These are phyloP conservation scores for Leptographium procerum DNA, from an alignment of 2,329 filamentous ascomycete genomes.

Conservation along the genomic window DNA sequence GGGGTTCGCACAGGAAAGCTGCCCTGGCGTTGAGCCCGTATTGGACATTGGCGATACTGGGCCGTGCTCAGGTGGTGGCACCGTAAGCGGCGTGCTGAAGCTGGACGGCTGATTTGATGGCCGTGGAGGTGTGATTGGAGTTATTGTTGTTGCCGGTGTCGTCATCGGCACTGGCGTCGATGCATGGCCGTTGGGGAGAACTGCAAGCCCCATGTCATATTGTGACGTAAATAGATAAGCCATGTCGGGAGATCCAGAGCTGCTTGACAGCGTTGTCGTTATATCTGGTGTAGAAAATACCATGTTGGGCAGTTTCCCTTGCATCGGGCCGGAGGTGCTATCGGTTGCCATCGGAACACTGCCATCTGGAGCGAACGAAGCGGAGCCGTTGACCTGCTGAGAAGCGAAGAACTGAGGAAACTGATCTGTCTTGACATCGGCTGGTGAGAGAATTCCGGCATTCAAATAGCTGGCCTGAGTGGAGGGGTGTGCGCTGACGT, in stretches of 20 bases:
- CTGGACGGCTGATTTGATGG: conserved; percentile 22
- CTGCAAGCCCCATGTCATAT: neutral
- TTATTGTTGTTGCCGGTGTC: conserved; percentile 20
- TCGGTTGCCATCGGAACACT: neutral
- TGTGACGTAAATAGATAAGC: conserved; percentile 4
- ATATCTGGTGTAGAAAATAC: neutral
- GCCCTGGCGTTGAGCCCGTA: conserved; percentile 8
- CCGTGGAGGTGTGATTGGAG: conserved; percentile 15
- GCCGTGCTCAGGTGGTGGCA: conserved; percentile 17
- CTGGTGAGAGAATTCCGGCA: neutral
- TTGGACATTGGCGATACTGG: conserved; percentile 29
- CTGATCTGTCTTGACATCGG: neutral
- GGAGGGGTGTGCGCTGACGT: neutral
- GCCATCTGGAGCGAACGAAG: neutral
- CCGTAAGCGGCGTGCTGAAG: conserved; percentile 32
- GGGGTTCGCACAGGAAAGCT: conserved; percentile 16
- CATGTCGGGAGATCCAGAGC: neutral
- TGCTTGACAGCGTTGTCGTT: neutral
- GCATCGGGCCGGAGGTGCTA: neutral
- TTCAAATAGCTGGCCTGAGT: neutral
- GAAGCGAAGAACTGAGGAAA: too few relatives aligned
- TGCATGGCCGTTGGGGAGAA: neutral
- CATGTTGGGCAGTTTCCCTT: neutral
- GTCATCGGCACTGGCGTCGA: neutral
- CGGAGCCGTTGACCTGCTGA: neutral